Conservation (phyloP, 1,284 basidiomycete species). For the Sporisorium sorghi region DNA sequence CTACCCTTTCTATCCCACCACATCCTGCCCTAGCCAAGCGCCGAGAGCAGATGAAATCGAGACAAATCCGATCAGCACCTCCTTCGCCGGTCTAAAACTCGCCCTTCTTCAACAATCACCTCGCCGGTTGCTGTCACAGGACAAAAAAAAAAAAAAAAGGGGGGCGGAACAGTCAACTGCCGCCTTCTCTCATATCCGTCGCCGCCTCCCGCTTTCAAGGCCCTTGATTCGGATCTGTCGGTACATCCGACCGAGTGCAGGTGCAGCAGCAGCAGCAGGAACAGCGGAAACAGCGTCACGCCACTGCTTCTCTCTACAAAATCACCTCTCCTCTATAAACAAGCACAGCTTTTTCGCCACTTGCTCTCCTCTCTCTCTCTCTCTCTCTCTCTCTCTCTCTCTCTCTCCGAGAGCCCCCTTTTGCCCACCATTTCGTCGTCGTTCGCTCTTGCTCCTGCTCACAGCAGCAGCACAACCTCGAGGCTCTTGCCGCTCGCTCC, state of each 20-base stretch:
- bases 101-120: constrained; percentile 7
- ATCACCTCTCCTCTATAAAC: background rate
- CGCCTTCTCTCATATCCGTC: background rate
- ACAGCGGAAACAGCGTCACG: too few relatives aligned
- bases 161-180: background rate
- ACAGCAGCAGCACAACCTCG: constrained; percentile 31
- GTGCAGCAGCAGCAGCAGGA: too few relatives aligned
- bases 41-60: constrained; percentile 3
- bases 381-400: too few relatives aligned
- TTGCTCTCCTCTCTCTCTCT: too few relatives aligned
- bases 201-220: background rate
- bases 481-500: constrained; percentile 28
- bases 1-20: background rate
- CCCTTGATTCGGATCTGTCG: constrained; percentile 1
- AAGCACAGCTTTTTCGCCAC: background rate
- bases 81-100: constrained; percentile 12
- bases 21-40: constrained; percentile 8
- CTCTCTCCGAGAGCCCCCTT: background rate
- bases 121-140: constrained; percentile 11
- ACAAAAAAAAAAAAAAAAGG: too few relatives aligned
- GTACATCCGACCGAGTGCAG: constrained; percentile 3
- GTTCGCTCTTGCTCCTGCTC: constrained; percentile 28
- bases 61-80: constrained; percentile 2
- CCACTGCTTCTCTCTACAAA: too few relatives aligned
- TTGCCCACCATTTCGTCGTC: constrained; percentile 53